Evolutionary conservation across 768 basidiomycete species (phyloP).

Genomic region (Leucosporidium scottii): DNA sequence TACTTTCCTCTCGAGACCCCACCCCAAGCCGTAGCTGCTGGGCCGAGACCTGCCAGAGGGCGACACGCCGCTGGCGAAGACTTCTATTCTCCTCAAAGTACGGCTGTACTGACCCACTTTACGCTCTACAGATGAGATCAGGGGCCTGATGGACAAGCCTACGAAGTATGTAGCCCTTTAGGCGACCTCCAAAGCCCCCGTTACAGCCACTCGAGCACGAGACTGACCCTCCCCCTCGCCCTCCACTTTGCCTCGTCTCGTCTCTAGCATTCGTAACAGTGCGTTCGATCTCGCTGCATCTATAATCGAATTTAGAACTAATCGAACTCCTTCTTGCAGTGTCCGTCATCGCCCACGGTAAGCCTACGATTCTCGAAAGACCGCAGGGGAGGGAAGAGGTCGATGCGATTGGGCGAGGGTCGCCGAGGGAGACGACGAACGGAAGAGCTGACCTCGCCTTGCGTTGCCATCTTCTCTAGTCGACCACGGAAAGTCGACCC

Average conservation of each 20-base stretch:
- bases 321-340: constrained; percentile 31
- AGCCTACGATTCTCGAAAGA: not conserved
- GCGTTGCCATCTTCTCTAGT: constrained; percentile 50
- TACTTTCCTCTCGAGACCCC: not conserved
- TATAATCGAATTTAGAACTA: rapidly evolving
- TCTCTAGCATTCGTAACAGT: constrained; percentile 35
- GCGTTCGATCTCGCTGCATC: not conserved
- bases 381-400: not conserved
- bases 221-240: not conserved
- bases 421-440: not conserved
- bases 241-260: not conserved
- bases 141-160: constrained; percentile 41
- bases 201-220: not conserved
- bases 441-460: not conserved
- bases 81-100: no score
- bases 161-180: constrained; percentile 18
- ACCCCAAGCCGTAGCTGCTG: not conserved
- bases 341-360: constrained; percentile 48
- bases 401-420: not conserved
- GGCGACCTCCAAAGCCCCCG: no score
- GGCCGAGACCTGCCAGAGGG: not conserved
- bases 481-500: constrained; percentile 99
- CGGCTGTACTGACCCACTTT: no score
- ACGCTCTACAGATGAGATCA: constrained; percentile 40
- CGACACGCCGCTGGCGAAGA: not conserved